A percentile compares a stretch with the other conserved stretches of the same genome.
phyloP scores from a whole-genome alignment of 2,329 filamentous ascomycete genomes.

The Penicillium rolfsii region DNA sequence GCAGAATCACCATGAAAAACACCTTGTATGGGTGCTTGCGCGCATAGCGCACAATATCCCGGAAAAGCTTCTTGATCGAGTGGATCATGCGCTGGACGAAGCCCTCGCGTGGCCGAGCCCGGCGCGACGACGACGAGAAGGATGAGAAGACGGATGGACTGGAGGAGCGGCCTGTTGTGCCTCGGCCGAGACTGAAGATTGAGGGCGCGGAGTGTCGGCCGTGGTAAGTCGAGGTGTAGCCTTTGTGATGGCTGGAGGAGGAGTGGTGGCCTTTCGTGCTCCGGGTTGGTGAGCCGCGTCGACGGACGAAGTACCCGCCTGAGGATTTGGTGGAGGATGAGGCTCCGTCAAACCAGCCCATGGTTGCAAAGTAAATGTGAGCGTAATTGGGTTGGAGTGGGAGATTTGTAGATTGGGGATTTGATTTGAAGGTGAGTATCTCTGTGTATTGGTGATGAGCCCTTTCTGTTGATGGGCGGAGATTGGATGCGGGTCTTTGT shows the following conservation, averaged over 20 bases:
- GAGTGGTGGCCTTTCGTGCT: conserved; percentile 40
- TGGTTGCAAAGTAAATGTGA: conserved; percentile 25
- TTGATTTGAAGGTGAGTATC: not conserved
- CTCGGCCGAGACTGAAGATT: conserved; percentile 49
- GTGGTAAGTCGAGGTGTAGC: conserved; percentile 43
- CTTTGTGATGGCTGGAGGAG: conserved; percentile 36
- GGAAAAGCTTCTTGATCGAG: conserved; percentile 76
- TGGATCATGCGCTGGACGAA: conserved; percentile 75
- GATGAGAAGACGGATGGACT: conserved; percentile 58
- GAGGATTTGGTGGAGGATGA: conserved; percentile 34
- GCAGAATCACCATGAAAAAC: conserved; percentile 83
- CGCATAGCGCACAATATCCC: conserved; percentile 79
- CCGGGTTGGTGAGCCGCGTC: conserved; percentile 43
- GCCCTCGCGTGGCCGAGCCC: conserved; percentile 73
- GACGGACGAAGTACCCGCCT: conserved; percentile 35
- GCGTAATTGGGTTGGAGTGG: not conserved
- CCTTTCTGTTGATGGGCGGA: not conserved
- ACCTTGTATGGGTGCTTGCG: conserved; percentile 84
- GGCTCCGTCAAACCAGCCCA: conserved; percentile 53
- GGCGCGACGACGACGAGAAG: conserved; percentile 72
- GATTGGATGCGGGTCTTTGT: not conserved
- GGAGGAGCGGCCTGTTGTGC: conserved; percentile 37
- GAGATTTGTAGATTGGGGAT: not conserved
- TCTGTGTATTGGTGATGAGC: not conserved
- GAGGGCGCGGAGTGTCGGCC: conserved; percentile 48